Percentiles rank a stretch among this genome's conserved stretches.
These are phyloP conservation scores for Aspergillus ruber DNA, from an alignment of 2,329 filamentous ascomycete genomes.

Conservation along the genomic window DNA sequence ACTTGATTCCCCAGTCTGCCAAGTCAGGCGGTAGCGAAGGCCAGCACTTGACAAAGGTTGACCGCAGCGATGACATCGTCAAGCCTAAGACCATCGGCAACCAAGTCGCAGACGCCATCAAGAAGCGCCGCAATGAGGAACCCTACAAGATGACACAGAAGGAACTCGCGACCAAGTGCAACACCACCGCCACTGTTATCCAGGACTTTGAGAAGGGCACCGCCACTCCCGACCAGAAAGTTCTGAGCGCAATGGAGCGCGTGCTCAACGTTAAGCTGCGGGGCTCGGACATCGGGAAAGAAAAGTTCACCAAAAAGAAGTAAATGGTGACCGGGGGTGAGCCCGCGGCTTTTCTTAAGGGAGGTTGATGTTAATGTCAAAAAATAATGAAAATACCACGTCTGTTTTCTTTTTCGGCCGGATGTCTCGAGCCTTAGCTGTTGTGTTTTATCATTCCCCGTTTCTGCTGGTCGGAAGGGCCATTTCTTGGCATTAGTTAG, in stretches of 20 bases:
- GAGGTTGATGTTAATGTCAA: constrained; percentile 7
- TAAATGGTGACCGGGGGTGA: constrained; percentile 26
- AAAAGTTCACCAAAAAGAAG: constrained; percentile 74
- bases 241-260: constrained; percentile 70
- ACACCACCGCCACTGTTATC: constrained; percentile 72
- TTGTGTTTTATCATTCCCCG: constrained; percentile 10
- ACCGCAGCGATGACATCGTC: constrained; percentile 94
- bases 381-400: not conserved
- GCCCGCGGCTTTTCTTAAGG: constrained; percentile 18
- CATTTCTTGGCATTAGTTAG: constrained; percentile 23
- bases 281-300: constrained; percentile 75
- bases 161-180: constrained; percentile 76
- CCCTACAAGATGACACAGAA: constrained; percentile 97
- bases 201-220: constrained; percentile 79
- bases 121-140: constrained; percentile 68
- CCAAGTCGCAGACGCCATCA: constrained; percentile 75
- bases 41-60: constrained; percentile 95
- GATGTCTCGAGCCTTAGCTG: no score
- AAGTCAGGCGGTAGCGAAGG: constrained; percentile 60
- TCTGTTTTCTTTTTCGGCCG: constrained; percentile 10
- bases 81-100: constrained; percentile 88
- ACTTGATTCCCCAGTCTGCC: constrained; percentile 30
- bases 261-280: constrained; percentile 83
- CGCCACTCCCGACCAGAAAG: constrained; percentile 75
- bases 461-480: constrained; percentile 29